Base-by-base conservation (phyloP, 2,329 filamentous ascomycete genomes). In the Botrytis galanthina region DNA sequence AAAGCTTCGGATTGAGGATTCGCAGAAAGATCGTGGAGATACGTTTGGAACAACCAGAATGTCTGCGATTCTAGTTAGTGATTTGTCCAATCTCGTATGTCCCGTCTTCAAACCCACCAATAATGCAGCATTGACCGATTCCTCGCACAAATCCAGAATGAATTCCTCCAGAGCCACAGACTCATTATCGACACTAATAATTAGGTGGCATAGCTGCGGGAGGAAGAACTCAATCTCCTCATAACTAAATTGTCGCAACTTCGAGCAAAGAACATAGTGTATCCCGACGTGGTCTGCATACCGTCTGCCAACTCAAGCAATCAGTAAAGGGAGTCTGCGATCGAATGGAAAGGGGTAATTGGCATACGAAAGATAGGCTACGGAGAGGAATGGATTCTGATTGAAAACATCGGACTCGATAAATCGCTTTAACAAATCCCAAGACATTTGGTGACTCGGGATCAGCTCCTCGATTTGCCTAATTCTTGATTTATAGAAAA, bases 361-460 rank as follows among this genome's bases (percentile, higher is more conserved):
- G 76, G 75, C 79, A 75, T 86, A 95, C 93, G 93, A 93, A 81
- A 96, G 90, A 84, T 96, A 96, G 77, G 93, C 93, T 82, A 96
- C 93, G 75, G 93, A 92, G 83, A 96, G 90, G 83, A 94, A 95
- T 76, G 93, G 93, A 84, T 95, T 92, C 85, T 93, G 91, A 86
- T 95, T 95, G 88, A 96, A 96, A 86, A 96, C 92, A 87, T 96
- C 93, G 86, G 92, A 94, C 88, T 95, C 93, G 86, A 96, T 90
- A 89, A 95, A 95, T 84, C 93, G 90, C 87, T 93, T 92, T 82
- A 96, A 88, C 86, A 96, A 87, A 86, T 95, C 92, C 93, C 93
- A 95, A 86, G 90, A 92, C 90, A 91, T 91, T 77, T 76, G 76
- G 74, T 69, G 70, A 72, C 70, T 46, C 32, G 70, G 70, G 61